Evolutionary conservation across 352 stramenopile species (phyloP), one percentile per base, ranked within the genome.

Genomic region (Halophytophthora batemanensis): DNA sequence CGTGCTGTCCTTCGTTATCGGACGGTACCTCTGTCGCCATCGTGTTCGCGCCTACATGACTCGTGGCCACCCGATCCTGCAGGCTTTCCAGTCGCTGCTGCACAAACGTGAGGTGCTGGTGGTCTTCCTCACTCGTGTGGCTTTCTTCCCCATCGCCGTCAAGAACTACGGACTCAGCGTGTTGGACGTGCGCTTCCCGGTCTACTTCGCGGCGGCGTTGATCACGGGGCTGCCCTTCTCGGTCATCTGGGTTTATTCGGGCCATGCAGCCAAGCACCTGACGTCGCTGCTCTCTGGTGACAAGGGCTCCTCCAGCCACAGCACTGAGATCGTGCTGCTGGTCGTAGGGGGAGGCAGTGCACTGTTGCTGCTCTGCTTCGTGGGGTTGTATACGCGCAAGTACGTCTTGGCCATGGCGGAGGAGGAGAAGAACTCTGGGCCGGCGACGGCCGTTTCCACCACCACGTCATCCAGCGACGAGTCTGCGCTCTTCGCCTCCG

Each of bases 121-220:
- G 34, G 82, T 93, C 25, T 89, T 88, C 51, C 68, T 93, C 49
- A 90, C 79, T 25, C 77, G 82, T 22, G 76, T 82, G 18, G 82
- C 82, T 22, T 90, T 90, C 53, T 90, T 93, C 53, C 82, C 82
- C 11, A 93, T 93, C 56, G 82, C 77, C 35, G 69, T 93, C 64
- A 93, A 93, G 53, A 93, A 93, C 56, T 93, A 93, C 52, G 82
- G 82, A 31, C 77, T 93, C 19, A 93, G 82, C 51, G 79, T 89
- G 22, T 57, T 93, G 13, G 77, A 89, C 47, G 82, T 93, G 15
- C 59, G 47, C 21, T 90, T 90, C 25, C 46, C 61, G 11, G 70
- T 90, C 6, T 93, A 72, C 35, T 82, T 87, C 44, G 56, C 74
- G 29, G 77, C 82, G 6, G 79, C 78, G 37, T 48, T 93, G 37